Conservation (phyloP, 2,329 filamentous ascomycete species). For the Alternaria arbusti region DNA sequence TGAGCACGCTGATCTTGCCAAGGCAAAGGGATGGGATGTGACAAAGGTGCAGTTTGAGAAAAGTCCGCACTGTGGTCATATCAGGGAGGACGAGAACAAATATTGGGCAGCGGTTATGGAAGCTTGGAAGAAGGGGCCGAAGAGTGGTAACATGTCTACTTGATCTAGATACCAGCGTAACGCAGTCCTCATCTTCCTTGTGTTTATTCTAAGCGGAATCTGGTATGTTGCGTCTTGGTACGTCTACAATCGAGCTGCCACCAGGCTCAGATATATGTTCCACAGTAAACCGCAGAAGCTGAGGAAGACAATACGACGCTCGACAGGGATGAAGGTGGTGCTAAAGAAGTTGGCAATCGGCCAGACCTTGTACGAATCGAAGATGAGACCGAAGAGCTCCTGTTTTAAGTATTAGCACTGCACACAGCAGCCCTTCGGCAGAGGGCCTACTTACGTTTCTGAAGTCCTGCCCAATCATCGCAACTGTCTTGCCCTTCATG, state of each 20-base stretch:
- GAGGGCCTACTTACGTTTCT: slow-evolving; percentile 42
- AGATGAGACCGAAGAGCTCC: slow-evolving; percentile 45
- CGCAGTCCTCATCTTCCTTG: background rate
- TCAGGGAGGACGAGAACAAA: slow-evolving; percentile 61
- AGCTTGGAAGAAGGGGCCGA: slow-evolving; percentile 36
- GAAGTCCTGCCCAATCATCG: slow-evolving; percentile 41
- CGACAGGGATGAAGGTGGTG: slow-evolving; percentile 73
- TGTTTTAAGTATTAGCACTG: slow-evolving; percentile 9
- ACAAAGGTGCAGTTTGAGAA: slow-evolving; percentile 62
- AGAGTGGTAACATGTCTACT: background rate
- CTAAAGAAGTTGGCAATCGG: slow-evolving; percentile 73
- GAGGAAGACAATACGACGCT: slow-evolving; percentile 73
- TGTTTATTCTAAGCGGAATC: background rate
- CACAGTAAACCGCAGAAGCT: slow-evolving; percentile 74
- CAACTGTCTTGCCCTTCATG: slow-evolving; percentile 46
- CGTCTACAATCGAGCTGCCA: slow-evolving; percentile 49
- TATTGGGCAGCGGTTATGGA: slow-evolving; percentile 61
- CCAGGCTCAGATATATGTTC: slow-evolving; percentile 76
- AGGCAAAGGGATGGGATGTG: slow-evolving; percentile 57
- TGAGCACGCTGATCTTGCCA: slow-evolving; percentile 58
- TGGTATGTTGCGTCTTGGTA: background rate
- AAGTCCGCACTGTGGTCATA: slow-evolving; percentile 67
- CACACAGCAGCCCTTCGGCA: slow-evolving; percentile 24
- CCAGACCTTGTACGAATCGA: slow-evolving; percentile 75
- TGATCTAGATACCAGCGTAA: background rate